A percentile compares a stretch with the other conserved stretches of the same genome.
Conservation (phyloP, 208 protist species). For the Acanthamoeba lugdunensis region DNA sequence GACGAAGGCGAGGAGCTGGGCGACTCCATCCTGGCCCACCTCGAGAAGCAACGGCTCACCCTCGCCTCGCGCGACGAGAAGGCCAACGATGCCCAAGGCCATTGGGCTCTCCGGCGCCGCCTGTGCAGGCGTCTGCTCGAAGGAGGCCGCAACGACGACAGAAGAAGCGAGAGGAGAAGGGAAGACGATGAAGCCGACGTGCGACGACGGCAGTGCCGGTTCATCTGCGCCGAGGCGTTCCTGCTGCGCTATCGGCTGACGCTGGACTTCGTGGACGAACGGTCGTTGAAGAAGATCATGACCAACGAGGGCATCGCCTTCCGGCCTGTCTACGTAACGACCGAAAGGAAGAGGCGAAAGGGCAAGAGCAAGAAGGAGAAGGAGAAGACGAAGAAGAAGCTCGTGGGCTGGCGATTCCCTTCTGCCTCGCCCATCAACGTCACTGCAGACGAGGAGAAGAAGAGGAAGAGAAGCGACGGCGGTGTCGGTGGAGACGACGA, state of each 20-base stretch:
- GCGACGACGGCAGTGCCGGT: not conserved
- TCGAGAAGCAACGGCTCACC: not conserved
- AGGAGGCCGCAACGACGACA: not conserved
- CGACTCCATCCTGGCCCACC: not conserved
- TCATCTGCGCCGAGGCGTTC: not conserved
- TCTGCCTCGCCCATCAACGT: not conserved
- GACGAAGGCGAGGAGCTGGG: not conserved
- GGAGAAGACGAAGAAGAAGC: not conserved
- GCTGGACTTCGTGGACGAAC: not conserved
- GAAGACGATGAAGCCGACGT: not conserved
- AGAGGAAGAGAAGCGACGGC: not conserved
- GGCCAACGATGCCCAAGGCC: not conserved
- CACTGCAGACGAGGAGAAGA: not conserved
- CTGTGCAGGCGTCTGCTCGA: not conserved
- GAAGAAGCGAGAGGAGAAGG: too few relatives aligned
- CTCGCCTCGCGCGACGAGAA: slow-evolving; percentile 4
- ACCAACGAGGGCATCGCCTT: not conserved
- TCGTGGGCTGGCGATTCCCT: not conserved
- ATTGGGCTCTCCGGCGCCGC: not conserved
- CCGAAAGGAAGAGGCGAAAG: not conserved
- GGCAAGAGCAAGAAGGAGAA: not conserved
- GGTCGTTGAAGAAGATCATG: not conserved
- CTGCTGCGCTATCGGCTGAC: not conserved
- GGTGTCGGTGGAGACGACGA: not conserved
- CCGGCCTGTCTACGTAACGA: not conserved